Evolutionary conservation across 768 basidiomycete genomes (phyloP).

Genomic region (Boletus tylopilopsis): DNA sequence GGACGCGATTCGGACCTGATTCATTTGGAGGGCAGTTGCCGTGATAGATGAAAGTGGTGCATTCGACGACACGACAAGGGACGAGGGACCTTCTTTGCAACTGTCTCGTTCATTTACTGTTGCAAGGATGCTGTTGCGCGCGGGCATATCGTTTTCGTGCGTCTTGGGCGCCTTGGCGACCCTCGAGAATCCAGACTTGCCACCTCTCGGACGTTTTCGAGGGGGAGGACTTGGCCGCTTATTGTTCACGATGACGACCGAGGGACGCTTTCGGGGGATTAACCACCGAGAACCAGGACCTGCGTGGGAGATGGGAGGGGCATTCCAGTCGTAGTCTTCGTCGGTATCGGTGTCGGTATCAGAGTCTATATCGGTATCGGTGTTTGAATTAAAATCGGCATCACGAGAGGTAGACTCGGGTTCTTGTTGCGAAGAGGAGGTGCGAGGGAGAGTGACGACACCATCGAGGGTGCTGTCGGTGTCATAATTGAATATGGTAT

Average conservation of each 20-base stretch:
- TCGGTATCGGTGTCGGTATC: constrained; percentile 20
- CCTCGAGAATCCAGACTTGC: neutral
- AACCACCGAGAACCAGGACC: constrained; percentile 17
- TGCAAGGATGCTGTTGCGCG: neutral
- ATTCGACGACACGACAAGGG: neutral
- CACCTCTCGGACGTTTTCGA: constrained; percentile 19
- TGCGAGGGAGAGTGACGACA: neutral
- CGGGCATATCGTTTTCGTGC: constrained; percentile 8
- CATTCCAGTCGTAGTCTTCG: constrained; percentile 12
- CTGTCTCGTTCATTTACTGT: neutral
- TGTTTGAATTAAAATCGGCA: constrained; percentile 3
- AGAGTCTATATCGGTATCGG: constrained; percentile 11
- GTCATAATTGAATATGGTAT: constrained; percentile 21
- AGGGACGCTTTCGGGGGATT: constrained; percentile 20
- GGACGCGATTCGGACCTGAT: constrained; percentile 14
- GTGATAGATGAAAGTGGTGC: constrained; percentile 4
- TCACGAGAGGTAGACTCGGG: constrained; percentile 7
- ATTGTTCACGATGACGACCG: constrained; percentile 8
- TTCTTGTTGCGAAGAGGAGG: neutral
- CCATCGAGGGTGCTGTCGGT: constrained; percentile 18
- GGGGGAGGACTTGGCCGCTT: neutral
- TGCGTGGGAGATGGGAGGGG: constrained; percentile 1
- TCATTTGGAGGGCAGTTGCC: constrained; percentile 9
- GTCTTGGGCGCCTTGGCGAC: constrained; percentile 13
- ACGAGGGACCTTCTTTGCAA: neutral